Evolutionary conservation across 331 rosid genomes (phyloP).

Genomic region (Acacia pycnantha): DNA sequence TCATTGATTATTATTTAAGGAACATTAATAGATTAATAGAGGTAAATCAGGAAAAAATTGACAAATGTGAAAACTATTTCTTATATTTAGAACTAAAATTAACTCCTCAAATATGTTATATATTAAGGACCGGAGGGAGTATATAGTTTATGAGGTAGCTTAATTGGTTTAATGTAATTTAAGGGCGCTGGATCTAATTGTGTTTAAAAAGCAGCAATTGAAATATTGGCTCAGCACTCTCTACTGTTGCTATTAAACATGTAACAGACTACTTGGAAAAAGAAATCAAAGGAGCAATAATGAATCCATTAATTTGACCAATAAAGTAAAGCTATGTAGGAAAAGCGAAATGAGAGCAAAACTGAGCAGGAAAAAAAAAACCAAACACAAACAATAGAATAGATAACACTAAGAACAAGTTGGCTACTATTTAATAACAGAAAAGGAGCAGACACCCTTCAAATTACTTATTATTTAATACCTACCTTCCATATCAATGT

Average conservation of each 20-base stretch:
- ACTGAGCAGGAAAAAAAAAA: constrained; percentile 10
- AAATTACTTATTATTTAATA: background rate
- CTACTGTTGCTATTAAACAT: constrained; percentile 14
- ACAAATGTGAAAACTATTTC: too few species aligned
- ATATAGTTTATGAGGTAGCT: background rate
- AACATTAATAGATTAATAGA: rapidly evolving
- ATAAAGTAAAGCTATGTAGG: constrained; percentile 36
- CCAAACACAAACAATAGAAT: constrained; percentile 20
- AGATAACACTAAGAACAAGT: constrained; percentile 36
- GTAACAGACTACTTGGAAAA: constrained; percentile 17
- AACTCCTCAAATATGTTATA: background rate
- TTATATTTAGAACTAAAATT: too few species aligned
- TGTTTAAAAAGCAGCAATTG: constrained; percentile 19
- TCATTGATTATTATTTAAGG: too few species aligned
- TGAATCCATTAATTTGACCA: constrained; percentile 35
- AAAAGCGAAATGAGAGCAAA: constrained; percentile 35
- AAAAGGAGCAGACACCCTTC: background rate
- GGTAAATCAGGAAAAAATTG: too few species aligned
- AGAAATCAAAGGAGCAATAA: constrained; percentile 18
- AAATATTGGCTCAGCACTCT: constrained; percentile 28
- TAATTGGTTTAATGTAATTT: background rate
- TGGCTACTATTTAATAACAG: background rate
- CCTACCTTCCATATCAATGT: constrained; percentile 10
- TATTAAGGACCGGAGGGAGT: too few species aligned
- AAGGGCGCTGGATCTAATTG: background rate